A percentile compares a stretch with the other conserved stretches of the same genome.
These are phyloP conservation scores for Pyracantha coccinea DNA, from an alignment of 331 rosid genomes.

Conservation along the genomic window DNA sequence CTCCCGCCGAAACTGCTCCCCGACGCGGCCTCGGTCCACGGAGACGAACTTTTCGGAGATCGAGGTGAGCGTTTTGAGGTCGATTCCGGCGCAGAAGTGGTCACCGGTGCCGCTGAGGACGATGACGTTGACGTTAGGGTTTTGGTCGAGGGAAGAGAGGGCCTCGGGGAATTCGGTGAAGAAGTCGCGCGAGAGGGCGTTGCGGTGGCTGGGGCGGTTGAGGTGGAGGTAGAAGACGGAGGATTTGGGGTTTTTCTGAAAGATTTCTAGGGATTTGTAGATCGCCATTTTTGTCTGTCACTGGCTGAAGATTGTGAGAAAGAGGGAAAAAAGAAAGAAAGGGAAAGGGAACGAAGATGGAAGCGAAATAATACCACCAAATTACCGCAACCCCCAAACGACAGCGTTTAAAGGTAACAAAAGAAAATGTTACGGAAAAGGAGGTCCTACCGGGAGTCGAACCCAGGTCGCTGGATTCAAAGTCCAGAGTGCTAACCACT, in stretches of 20 bases:
- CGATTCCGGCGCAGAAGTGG: conserved; percentile 88
- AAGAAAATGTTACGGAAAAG: background rate
- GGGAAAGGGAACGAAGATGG: background rate
- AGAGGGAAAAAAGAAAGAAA: background rate
- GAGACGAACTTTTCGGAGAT: background rate
- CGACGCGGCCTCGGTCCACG: conserved; percentile 38
- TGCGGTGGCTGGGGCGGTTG: conserved; percentile 56
- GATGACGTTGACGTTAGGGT: conserved; percentile 51
- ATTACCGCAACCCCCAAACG: background rate
- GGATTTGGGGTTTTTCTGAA: conserved; percentile 29
- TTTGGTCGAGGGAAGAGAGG: conserved; percentile 51
- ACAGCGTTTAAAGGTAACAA: background rate
- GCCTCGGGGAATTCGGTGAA: conserved; percentile 68
- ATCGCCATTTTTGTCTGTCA: conserved; percentile 24
- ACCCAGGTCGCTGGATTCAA: conserved; percentile 75
- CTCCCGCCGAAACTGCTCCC: conserved; percentile 57
- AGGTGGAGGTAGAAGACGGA: conserved; percentile 46
- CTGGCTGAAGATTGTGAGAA: background rate
- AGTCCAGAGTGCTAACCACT: conserved; percentile 84
- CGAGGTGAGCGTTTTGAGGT: conserved; percentile 36
- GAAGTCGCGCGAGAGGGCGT: conserved; percentile 57
- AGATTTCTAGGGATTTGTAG: conserved; percentile 45
- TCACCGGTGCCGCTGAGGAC: conserved; percentile 57
- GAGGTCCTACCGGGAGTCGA: conserved; percentile 81
- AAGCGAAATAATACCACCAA: too few species aligned